Evolutionary conservation across 176 grass and related monocot species (phyloP).

Genomic region (Eleusine coracana): DNA sequence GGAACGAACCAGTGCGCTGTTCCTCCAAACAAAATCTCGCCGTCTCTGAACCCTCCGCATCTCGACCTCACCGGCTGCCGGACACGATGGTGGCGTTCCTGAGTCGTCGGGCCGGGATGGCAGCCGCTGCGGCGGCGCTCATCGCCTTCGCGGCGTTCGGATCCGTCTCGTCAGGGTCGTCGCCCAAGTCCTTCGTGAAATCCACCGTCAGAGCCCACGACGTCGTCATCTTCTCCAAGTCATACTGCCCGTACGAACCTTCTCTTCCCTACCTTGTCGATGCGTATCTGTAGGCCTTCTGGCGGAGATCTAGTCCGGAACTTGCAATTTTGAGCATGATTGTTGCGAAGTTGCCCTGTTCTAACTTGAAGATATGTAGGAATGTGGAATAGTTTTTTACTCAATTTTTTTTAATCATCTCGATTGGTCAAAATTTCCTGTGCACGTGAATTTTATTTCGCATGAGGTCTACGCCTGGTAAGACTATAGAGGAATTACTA

Average conservation of each 20-base stretch:
- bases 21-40: not conserved
- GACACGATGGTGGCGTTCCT: slow-evolving; percentile 50
- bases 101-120: slow-evolving; percentile 34
- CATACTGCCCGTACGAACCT: slow-evolving; percentile 62
- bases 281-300: not conserved
- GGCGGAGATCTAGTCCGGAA: not conserved
- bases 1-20: not conserved
- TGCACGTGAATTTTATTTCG: not conserved
- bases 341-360: not conserved
- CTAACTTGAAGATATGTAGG: not conserved
- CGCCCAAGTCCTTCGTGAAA: slow-evolving; percentile 65
- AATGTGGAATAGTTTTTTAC: not conserved
- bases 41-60: not conserved
- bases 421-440: not conserved
- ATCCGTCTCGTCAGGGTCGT: slow-evolving; percentile 33
- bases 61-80: slow-evolving; percentile 37
- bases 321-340: not conserved
- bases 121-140: slow-evolving; percentile 32
- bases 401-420: not conserved
- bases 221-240: slow-evolving; percentile 84
- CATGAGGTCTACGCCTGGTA: not conserved
- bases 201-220: slow-evolving; percentile 65
- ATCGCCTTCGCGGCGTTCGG: slow-evolving; percentile 50
- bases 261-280: not conserved
- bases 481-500: not conserved